Conservation (phyloP, 352 stramenopile species). For the Phytophthora litchii region DNA sequence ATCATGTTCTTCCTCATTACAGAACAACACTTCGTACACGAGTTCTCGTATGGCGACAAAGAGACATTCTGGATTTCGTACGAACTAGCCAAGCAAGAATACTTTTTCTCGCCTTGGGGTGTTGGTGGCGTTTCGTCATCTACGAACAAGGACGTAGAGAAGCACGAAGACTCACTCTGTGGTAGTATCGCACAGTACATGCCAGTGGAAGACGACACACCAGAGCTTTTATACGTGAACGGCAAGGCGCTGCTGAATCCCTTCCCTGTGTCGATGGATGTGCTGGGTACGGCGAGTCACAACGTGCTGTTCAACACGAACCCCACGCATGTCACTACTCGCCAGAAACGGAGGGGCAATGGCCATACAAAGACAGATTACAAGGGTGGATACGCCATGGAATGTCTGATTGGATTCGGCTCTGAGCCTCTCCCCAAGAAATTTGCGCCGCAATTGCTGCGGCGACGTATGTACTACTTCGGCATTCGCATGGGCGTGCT, state of each 20-base stretch:
- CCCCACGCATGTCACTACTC: slow-evolving; percentile 54
- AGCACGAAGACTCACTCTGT: slow-evolving; percentile 43
- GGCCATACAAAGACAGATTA: slow-evolving; percentile 23
- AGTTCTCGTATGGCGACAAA: slow-evolving; percentile 51
- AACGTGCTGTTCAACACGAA: slow-evolving; percentile 56
- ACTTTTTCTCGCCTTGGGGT: slow-evolving; percentile 54
- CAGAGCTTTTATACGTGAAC: slow-evolving; percentile 58
- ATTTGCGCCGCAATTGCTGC: slow-evolving; percentile 42
- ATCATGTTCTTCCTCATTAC: slow-evolving; percentile 63
- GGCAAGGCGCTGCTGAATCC: slow-evolving; percentile 56
- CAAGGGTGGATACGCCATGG: slow-evolving; percentile 33
- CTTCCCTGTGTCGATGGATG: slow-evolving; percentile 36
- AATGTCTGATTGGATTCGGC: slow-evolving; percentile 59
- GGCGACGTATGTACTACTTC: slow-evolving; percentile 49
- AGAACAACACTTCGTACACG: slow-evolving; percentile 38
- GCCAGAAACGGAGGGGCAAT: slow-evolving; percentile 34
- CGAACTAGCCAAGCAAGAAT: slow-evolving; percentile 43
- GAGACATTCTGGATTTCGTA: slow-evolving; percentile 52
- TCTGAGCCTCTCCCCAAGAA: slow-evolving; percentile 38
- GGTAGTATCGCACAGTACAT: slow-evolving; percentile 51
- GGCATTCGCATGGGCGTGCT: slow-evolving; percentile 36
- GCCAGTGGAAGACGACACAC: slow-evolving; percentile 25
- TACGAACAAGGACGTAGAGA: slow-evolving; percentile 37
- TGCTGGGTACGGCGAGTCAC: slow-evolving; percentile 11
- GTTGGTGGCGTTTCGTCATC: slow-evolving; percentile 31